Percentiles rank a stretch among this genome's conserved stretches.
These are phyloP conservation scores for Pyrus pyrifolia DNA, from an alignment of 306 rosid genomes.

Conservation along the genomic window DNA sequence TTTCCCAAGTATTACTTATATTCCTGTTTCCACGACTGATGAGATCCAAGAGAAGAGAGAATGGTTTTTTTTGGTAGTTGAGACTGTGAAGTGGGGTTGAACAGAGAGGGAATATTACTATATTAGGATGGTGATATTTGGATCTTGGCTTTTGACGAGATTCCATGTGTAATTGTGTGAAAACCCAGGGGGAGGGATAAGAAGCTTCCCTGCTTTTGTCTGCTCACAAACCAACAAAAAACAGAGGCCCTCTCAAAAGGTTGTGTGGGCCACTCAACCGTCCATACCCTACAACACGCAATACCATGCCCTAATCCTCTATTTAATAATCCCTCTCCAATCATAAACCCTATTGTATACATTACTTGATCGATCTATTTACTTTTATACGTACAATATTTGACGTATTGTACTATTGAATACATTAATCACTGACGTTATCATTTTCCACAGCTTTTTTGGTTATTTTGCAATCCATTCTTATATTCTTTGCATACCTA, in stretches of 20 bases:
- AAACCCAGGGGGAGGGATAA: conserved; percentile 59
- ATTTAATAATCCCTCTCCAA: conserved; percentile 12
- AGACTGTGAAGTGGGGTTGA: not conserved
- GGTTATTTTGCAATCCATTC: not conserved
- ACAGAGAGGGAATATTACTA: not conserved
- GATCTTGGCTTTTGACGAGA: conserved; percentile 52
- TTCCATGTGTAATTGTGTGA: conserved; percentile 68
- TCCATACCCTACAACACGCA: conserved; percentile 67
- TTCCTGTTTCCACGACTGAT: not conserved
- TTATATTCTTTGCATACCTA: not conserved
- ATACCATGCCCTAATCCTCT: conserved; percentile 28
- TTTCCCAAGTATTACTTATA: conserved; percentile 4
- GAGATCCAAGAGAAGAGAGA: conserved; percentile 5
- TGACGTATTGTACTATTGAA: not conserved
- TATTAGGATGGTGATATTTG: not conserved
- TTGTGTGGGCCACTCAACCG: conserved; percentile 41
- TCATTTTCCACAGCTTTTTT: not conserved
- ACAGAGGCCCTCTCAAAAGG: conserved; percentile 38
- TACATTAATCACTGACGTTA: not conserved
- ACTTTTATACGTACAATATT: not conserved
- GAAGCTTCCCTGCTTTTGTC: conserved; percentile 99
- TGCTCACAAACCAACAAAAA: conserved; percentile 86
- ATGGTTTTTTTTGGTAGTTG: not conserved
- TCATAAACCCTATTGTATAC: not conserved
- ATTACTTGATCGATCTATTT: not conserved